A percentile compares a stretch with the other conserved stretches of the same genome.
These are phyloP conservation scores for Candida railenensis DNA, from an alignment of 805 yeast species.

Conservation along the genomic window DNA sequence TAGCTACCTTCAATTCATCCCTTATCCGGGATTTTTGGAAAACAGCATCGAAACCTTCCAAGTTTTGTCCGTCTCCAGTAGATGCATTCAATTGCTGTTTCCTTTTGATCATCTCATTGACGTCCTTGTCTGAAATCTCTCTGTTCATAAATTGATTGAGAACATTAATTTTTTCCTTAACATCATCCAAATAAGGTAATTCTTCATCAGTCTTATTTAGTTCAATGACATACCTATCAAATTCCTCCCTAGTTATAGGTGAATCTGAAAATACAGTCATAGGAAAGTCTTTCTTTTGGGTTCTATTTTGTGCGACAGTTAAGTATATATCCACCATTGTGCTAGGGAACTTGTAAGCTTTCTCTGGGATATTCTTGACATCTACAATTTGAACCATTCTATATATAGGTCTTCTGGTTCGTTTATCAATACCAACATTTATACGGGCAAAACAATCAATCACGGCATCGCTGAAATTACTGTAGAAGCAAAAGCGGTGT, in stretches of 20 bases:
- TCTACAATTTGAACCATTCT: conserved; percentile 81
- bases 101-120: conserved; percentile 73
- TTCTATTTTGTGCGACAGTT: conserved; percentile 77
- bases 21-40: conserved; percentile 67
- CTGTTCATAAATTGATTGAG: conserved; percentile 62
- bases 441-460: conserved; percentile 79
- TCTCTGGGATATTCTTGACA: conserved; percentile 45
- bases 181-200: conserved; percentile 62
- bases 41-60: conserved; percentile 65
- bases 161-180: conserved; percentile 63
- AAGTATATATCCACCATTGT: conserved; percentile 53
- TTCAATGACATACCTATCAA: conserved; percentile 62
- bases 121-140: conserved; percentile 68
- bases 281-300: conserved; percentile 69
- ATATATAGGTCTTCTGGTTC: conserved; percentile 64
- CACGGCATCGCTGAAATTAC: conserved; percentile 70
- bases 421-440: conserved; percentile 70
- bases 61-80: conserved; percentile 14
- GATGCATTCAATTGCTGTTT: conserved; percentile 56
- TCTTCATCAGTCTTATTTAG: conserved; percentile 55
- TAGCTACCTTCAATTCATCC: conserved; percentile 75
- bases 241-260: conserved; percentile 68
- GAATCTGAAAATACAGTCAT: conserved; percentile 81
- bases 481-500: conserved; percentile 75
- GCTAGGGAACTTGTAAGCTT: conserved; percentile 41